phyloP scores from a whole-genome alignment of 2,329 filamentous ascomycete species.

The Cordyceps cicadae region DNA sequence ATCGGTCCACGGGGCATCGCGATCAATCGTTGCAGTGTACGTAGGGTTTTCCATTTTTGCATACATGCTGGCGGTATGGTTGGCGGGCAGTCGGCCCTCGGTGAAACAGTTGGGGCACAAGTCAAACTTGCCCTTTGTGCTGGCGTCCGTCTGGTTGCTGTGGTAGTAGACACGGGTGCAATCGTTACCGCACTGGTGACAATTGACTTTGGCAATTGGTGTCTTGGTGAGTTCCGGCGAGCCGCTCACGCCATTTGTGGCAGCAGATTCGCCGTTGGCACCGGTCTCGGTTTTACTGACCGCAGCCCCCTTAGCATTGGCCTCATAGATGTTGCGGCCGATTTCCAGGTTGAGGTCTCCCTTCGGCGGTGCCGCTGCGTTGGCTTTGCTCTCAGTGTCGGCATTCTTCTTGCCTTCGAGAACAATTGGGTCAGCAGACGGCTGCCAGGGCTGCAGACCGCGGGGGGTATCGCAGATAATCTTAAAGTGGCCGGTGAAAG shows the following conservation, averaged over 20 bases:
- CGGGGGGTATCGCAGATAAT: slow-evolving; percentile 92
- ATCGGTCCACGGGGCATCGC: slow-evolving; percentile 85
- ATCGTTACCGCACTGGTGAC: slow-evolving; percentile 86
- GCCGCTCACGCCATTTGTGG: slow-evolving; percentile 55
- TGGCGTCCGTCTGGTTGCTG: slow-evolving; percentile 47
- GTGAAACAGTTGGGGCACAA: slow-evolving; percentile 87
- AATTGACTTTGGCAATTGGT: slow-evolving; percentile 64
- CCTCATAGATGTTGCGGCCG: slow-evolving; percentile 90
- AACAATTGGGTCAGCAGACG: slow-evolving; percentile 65
- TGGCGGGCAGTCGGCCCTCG: slow-evolving; percentile 73
- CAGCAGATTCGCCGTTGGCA: slow-evolving; percentile 64
- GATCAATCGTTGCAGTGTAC: slow-evolving; percentile 69
- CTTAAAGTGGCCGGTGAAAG: slow-evolving; percentile 95
- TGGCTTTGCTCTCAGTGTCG: slow-evolving; percentile 68
- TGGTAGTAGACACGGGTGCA: slow-evolving; percentile 62
- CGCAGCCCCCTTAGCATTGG: slow-evolving; percentile 68
- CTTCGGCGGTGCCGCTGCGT: slow-evolving; percentile 58
- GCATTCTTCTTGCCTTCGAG: slow-evolving; percentile 51
- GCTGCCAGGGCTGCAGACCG: slow-evolving; percentile 91
- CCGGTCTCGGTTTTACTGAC: slow-evolving; percentile 63
- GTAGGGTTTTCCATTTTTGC: slow-evolving; percentile 82
- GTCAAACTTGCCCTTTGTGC: slow-evolving; percentile 67
- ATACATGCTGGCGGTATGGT: slow-evolving; percentile 73
- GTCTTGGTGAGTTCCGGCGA: slow-evolving; percentile 57
- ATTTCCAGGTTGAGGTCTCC: slow-evolving; percentile 85